Evolutionary conservation across 768 basidiomycete species (phyloP).

Genomic region (Suillus discolor): DNA sequence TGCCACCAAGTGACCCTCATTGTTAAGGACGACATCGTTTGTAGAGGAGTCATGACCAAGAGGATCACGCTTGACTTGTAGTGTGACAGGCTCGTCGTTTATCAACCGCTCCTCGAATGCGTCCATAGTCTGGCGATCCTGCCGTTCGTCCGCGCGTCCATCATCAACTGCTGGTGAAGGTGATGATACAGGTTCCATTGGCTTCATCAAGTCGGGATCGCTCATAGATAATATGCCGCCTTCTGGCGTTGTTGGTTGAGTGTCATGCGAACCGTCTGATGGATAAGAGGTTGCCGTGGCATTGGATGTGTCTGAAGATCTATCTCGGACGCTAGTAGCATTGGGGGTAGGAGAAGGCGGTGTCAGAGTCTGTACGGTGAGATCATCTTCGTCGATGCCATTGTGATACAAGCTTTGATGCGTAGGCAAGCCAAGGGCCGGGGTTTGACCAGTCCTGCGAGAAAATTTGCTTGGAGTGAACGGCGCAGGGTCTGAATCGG

Average conservation of each 20-base stretch:
- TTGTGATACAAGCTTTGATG: conserved; percentile 39
- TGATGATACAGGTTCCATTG: conserved; percentile 54
- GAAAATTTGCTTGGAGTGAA: conserved; percentile 54
- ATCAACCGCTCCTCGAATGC: conserved; percentile 56
- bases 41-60: conserved; percentile 75
- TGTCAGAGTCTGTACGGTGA: conserved; percentile 56
- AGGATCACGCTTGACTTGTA: conserved; percentile 39
- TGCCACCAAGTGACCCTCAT: conserved; percentile 87
- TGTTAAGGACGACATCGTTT: conserved; percentile 88
- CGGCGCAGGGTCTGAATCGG: conserved; percentile 44
- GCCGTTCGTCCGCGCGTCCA: conserved; percentile 58
- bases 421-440: conserved; percentile 36
- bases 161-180: conserved; percentile 48
- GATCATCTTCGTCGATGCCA: conserved; percentile 58
- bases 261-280: conserved; percentile 49
- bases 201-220: conserved; percentile 36
- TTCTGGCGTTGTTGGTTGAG: conserved; percentile 51
- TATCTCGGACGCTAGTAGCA: conserved; percentile 33
- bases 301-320: conserved; percentile 55
- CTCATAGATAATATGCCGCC: conserved; percentile 35
- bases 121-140: conserved; percentile 32
- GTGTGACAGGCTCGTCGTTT: conserved; percentile 51
- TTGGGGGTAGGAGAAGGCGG: conserved; percentile 27
- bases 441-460: conserved; percentile 32
- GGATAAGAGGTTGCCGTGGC: conserved; percentile 45